Conservation (phyloP, 1,284 basidiomycete species). For the Marasmius tenuissimus region DNA sequence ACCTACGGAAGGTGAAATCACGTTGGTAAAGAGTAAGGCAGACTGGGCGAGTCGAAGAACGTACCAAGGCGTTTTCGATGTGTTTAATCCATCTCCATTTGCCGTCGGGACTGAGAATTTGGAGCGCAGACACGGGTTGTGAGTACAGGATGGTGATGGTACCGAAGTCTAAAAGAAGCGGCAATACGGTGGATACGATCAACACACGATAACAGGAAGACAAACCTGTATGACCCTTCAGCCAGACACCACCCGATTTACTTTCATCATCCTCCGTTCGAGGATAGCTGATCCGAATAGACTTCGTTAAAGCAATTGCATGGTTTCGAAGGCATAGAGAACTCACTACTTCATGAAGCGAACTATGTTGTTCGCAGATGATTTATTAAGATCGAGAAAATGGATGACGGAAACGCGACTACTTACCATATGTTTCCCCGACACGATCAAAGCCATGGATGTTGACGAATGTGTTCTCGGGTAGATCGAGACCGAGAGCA, state of each 20-base stretch:
- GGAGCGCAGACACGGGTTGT: conserved; percentile 59
- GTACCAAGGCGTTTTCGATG: conserved; percentile 57
- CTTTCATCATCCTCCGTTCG: conserved; percentile 43
- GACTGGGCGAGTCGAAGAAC: conserved; percentile 6
- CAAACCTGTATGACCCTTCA: conserved; percentile 38
- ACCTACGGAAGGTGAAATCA: conserved; percentile 27
- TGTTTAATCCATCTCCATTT: conserved; percentile 62
- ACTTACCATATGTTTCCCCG: conserved; percentile 45
- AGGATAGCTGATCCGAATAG: conserved; percentile 31
- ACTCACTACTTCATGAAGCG: conserved; percentile 48
- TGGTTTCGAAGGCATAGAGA: background rate
- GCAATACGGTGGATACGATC: background rate
- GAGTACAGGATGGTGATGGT: conserved; percentile 58
- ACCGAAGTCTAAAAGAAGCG: conserved; percentile 36
- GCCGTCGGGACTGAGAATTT: conserved; percentile 51
- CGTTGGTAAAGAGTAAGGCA: background rate
- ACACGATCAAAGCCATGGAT: conserved; percentile 45
- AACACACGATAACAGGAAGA: background rate
- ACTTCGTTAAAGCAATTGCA: background rate
- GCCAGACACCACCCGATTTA: conserved; percentile 45
- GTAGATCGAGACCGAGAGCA: conserved; percentile 53
- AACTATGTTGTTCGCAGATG: conserved; percentile 26
- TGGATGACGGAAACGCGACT: background rate
- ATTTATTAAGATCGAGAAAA: background rate
- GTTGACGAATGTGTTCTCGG: conserved; percentile 51